phyloP scores from a whole-genome alignment of 441 rosid genomes.

The Eutrema salsugineum region DNA sequence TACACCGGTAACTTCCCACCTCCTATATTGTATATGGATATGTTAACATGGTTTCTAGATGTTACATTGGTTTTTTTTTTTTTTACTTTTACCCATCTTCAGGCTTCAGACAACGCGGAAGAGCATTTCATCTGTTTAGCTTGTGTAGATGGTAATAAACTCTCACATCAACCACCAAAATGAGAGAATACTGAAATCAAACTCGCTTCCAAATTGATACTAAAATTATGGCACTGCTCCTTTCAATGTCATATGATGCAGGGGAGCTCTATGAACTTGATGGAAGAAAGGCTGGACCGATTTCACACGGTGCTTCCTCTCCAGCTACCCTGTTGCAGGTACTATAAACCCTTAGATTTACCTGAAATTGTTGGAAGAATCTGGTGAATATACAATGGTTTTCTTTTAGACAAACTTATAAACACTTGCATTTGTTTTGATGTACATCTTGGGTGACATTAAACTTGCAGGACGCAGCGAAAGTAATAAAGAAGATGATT shows the following conservation, averaged over 20 bases:
- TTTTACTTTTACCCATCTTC: neutral
- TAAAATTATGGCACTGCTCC: neutral
- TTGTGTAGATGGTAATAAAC: conserved; percentile 65
- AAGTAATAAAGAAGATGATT: conserved; percentile 67
- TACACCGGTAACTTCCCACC: conserved; percentile 47
- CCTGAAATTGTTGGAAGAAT: neutral
- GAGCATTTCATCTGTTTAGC: conserved; percentile 85
- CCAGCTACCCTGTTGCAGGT: conserved; percentile 73
- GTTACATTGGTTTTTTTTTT: neutral
- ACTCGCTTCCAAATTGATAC: neutral
- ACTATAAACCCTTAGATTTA: neutral
- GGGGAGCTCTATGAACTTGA: conserved; percentile 89
- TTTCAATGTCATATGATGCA: conserved; percentile 7
- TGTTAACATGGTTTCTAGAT: neutral
- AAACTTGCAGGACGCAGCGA: conserved; percentile 59
- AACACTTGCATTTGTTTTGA: neutral
- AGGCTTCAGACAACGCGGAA: conserved; percentile 72
- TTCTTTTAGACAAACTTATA: neutral
- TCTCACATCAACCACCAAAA: neutral
- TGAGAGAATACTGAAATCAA: neutral
- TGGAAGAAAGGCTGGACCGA: conserved; percentile 82
- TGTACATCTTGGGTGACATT: neutral
- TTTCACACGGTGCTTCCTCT: conserved; percentile 69
- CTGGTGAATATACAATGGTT: neutral
- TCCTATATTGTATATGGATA: neutral